Evolutionary conservation across 306 rosid genomes (phyloP), one percentile per base, ranked within the genome.

Genomic region (Medicago truncatula): DNA sequence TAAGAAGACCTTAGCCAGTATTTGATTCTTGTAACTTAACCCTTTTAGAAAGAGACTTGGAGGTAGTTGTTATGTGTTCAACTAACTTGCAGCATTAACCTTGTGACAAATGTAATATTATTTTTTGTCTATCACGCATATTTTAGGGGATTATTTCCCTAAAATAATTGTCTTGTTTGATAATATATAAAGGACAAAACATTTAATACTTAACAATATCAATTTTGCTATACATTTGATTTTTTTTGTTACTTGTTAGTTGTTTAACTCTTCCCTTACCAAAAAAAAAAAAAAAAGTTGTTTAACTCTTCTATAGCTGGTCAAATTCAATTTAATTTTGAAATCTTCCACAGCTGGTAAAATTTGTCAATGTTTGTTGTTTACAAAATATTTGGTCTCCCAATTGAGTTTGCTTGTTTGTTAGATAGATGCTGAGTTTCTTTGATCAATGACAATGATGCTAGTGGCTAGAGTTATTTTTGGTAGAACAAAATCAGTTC

Each of bases 81-180:
- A 75, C 80, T 65, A 75, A 64, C 56, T 5, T 14, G 76, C 44
- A 75, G 67, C 40, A 12, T 38, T 63, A 39, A 49, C 65, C 62
- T 63, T 54, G 71, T 17, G 52, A 56, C 70, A 44, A 61, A 23
- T 78, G 78, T 70, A 79, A 53, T 67, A 23, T 64, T 64, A 31
- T 53, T 13, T 75, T 73, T 39, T 74, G 57, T 70, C 67, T 40
- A 52, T 21, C 53, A 28, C 49, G 49, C 63, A 66, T 73, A 31
- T 28, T 28, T 28, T 28, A 28, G 31, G 1, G 31, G 4, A 28
- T 28, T 0, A 1, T 28, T 28, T 0, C 1, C 31, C 4, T 28
- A 28, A 20, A 57, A 34, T 21, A 57, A 10, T 57, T 21, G 63
- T 57, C 60, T 54, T 53, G 59, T 17, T 53, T 56, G 31, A 21